Base-by-base conservation (phyloP, 2,329 filamentous ascomycete genomes). In the Harringtonia lauricola region DNA sequence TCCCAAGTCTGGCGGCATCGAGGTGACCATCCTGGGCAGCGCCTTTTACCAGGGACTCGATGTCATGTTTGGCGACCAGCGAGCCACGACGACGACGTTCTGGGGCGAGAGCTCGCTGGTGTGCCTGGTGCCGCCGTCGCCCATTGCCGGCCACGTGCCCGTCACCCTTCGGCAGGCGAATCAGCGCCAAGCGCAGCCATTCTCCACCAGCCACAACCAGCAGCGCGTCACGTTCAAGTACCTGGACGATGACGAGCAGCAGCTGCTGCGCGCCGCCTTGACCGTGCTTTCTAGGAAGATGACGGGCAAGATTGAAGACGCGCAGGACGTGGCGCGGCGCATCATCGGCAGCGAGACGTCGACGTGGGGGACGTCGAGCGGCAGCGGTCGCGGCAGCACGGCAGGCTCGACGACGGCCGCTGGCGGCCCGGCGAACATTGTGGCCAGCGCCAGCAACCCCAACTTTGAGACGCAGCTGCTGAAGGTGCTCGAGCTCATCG, bases 11-110 rank as follows among this genome's bases (percentile, higher is more conserved):
- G 88, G 88, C 47, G 88, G 88, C 35, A 88, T 86, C 42, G 88
- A 95, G 59, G 86, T 95, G 3, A 90, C 86, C 0, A 76, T 92
- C 44, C 68, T 94, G 9, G 88, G 89, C 17, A 84, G 80, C 50
- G 79, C 81, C 14, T 94, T 95, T 58, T 81, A 79, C 50, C 81
- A 74, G 48, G 83, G 61, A 1, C 72, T 94, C 49, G 84, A 89
- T 49, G 85, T 95, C 43, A 83, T 88, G 62, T 95, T 95, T 59
- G 89, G 89, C 19, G 66, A 72, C 29, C 64, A 69, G 39, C 71
- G 68, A 51, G 74, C 75, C 2, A 72, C 82, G 0, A 85, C 82
- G 0, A 89, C 85, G 2, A 86, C 83, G 0, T 92, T 76, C 57
- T 90, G 84, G 83, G 82, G 84, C 36, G 76, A 85, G 49, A 81